These are phyloP conservation scores for Schizophyllum commune DNA, from an alignment of 1,284 basidiomycete species.

Conservation along the genomic window DNA sequence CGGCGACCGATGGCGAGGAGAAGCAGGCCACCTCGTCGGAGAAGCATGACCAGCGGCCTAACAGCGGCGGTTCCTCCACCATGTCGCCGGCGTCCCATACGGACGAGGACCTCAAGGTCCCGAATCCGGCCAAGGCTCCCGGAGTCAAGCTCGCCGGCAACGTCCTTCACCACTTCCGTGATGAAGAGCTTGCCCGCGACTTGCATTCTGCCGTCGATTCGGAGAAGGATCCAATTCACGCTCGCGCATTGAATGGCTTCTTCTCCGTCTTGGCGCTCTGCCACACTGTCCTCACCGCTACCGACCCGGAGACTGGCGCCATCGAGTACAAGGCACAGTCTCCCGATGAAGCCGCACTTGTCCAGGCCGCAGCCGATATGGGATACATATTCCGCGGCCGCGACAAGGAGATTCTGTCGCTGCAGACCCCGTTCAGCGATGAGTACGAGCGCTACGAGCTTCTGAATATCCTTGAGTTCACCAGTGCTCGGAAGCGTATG, in stretches of 20 bases:
- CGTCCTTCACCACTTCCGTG: conserved; percentile 39
- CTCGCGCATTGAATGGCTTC: conserved; percentile 78
- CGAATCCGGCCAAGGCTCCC: background rate
- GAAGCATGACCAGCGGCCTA: background rate
- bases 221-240: conserved; percentile 51
- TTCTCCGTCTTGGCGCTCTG: conserved; percentile 90
- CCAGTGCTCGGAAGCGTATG: conserved; percentile 93
- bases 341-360: conserved; percentile 95
- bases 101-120: background rate
- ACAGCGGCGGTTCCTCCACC: background rate
- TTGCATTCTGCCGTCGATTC: conserved; percentile 13
- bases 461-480: conserved; percentile 94
- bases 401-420: conserved; percentile 70
- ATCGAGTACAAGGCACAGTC: conserved; percentile 96
- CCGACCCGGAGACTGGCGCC: conserved; percentile 60
- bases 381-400: conserved; percentile 92
- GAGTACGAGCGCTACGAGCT: conserved; percentile 80
- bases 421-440: conserved; percentile 78
- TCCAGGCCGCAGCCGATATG: conserved; percentile 93
- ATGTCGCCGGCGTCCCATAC: background rate
- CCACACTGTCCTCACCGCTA: conserved; percentile 84
- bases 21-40: background rate
- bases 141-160: background rate
- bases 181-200: conserved; percentile 32
- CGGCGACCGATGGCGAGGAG: background rate